Conservation (phyloP, 805 yeast species). For the Lipomyces oligophaga region DNA sequence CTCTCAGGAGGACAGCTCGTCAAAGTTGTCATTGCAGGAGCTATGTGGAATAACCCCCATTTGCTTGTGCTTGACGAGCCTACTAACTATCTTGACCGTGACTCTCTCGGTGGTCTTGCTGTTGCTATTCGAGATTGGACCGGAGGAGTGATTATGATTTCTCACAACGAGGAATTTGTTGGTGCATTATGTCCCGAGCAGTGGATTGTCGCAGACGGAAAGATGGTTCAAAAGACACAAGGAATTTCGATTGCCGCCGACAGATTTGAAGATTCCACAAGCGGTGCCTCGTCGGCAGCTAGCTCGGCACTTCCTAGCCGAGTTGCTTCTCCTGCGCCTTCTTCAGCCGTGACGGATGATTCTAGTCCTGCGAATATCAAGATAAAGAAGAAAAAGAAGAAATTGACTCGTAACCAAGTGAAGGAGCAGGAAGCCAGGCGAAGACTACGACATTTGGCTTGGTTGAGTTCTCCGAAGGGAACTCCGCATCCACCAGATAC, state of each 20-base stretch:
- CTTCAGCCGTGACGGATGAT: constrained; percentile 46
- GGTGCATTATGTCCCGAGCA: constrained; percentile 98
- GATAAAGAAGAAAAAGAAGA: constrained; percentile 89
- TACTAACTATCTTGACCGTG: constrained; percentile 96
- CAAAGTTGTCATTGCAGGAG: constrained; percentile 98
- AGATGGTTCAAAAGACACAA: constrained; percentile 77
- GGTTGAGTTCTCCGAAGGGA: constrained; percentile 96
- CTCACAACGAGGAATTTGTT: constrained; percentile 94
- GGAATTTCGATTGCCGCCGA: constrained; percentile 68
- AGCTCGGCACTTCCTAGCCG: constrained; percentile 40
- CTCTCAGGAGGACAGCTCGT: constrained; percentile 97
- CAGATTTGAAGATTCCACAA: constrained; percentile 78
- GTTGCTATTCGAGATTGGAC: constrained; percentile 97
- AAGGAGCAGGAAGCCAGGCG: constrained; percentile 89
- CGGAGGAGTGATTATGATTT: constrained; percentile 98
- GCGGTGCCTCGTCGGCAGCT: constrained; percentile 67
- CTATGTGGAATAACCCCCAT: constrained; percentile 99
- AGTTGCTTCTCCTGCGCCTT: constrained; percentile 28
- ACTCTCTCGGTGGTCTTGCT: constrained; percentile 94
- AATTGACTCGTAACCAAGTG: constrained; percentile 94
- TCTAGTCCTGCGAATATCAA: constrained; percentile 96
- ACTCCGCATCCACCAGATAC: constrained; percentile 93
- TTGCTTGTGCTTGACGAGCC: constrained; percentile 96
- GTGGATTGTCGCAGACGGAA: constrained; percentile 94
- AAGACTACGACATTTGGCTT: constrained; percentile 86